Conservation (phyloP, 1,139 yeast species). For the Suhomyces choctaworum region DNA sequence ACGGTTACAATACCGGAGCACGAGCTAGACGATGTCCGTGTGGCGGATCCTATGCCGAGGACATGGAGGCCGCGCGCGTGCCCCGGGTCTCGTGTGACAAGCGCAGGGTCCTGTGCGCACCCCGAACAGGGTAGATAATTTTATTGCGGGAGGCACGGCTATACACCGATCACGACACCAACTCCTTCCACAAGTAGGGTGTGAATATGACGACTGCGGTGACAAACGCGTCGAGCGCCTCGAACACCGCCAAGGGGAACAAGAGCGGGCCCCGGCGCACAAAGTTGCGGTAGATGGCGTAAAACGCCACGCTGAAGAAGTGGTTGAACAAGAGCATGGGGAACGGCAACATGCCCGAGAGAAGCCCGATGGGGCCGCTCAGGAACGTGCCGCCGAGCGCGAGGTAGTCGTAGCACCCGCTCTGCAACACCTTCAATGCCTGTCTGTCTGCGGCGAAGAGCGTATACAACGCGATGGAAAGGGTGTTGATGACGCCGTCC, state of each 20-base stretch:
- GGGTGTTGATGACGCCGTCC: conserved; percentile 83
- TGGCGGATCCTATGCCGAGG: no score
- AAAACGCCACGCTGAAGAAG: conserved; percentile 88
- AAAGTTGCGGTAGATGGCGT: conserved; percentile 72
- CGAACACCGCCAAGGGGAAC: conserved; percentile 72
- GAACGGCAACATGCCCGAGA: conserved; percentile 77
- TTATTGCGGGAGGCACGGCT: no score
- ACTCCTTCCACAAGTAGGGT: conserved; percentile 64
- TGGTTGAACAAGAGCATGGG: conserved; percentile 78
- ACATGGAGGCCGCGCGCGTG: no score
- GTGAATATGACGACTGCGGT: conserved; percentile 80
- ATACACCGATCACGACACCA: conserved; percentile 21
- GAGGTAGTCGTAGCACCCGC: conserved; percentile 88
- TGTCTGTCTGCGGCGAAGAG: conserved; percentile 83
- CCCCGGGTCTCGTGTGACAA: no score
- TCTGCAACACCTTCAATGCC: conserved; percentile 68
- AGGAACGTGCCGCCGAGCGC: conserved; percentile 80
- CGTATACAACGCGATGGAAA: conserved; percentile 86
- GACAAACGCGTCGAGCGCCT: conserved; percentile 64
- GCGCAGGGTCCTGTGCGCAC: no score
- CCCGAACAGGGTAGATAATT: no score
- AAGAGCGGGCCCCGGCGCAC: conserved; percentile 61
- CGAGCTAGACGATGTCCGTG: no score
- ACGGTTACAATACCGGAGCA: no score
- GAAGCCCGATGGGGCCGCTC: conserved; percentile 75